Base-by-base conservation (phyloP, 1,284 basidiomycete genomes). In the Ganoderma lingzhi region DNA sequence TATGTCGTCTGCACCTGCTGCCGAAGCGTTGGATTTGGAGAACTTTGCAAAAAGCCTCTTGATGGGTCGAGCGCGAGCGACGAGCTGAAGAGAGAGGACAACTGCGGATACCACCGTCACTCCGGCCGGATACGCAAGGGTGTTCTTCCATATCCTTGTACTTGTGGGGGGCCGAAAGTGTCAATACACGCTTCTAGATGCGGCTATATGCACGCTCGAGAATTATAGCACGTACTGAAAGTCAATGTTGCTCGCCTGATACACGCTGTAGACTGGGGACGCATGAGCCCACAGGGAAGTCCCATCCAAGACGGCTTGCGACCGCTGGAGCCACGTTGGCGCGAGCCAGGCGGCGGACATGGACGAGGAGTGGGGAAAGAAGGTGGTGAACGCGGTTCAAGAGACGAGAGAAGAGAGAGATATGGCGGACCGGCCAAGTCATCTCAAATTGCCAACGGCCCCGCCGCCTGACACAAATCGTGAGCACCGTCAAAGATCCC, bases 331-430 rank as follows among this genome's bases (percentile, higher is more conserved):
- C 70, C 70, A 71, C 28, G 64, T 71, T 62, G 70, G 68, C 39
- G 64, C 59, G 41, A 68, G 72, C 72, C 72, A 73, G 48, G 39
- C 61, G 64, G 70, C 68, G 23, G 70, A 66, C 72, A 73, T 73
- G 60, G 37, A 6, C 15, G 44, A 66, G 58, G 32, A 65, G 30
- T 30, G 56, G 62, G 53, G 60, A 23, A 58, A 51, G 10, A n/a
- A 6, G 62, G 23, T 42, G 41, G 60, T 44, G 42, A 19, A 42
- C 60, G 39, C n/a, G 39, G 23, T 23, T 12, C 30, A 44, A 62
- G 42, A 62, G 39, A 30, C 12, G 48, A 53, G 10, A 53, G 23
- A 14, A 9, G 8, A 12, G 48, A 53, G 65, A 65, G 65, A 67
- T 71, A 69, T 59, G 39, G 53, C 53, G 30, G 30, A 32, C 60